phyloP scores from a whole-genome alignment of 2,329 filamentous ascomycete genomes.

The Stachybotrys echinatus region DNA sequence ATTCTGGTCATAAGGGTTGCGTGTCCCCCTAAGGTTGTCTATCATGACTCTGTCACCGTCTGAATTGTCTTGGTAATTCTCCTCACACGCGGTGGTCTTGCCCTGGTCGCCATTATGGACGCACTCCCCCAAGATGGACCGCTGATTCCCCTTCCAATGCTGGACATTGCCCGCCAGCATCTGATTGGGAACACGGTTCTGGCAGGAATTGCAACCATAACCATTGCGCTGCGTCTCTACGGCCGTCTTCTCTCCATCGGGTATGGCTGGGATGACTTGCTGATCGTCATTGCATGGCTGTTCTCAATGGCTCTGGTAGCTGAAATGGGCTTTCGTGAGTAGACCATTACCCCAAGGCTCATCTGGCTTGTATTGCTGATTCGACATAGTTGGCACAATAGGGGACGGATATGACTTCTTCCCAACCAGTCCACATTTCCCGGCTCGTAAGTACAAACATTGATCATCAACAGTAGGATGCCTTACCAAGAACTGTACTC shows the following conservation, averaged over 20 bases:
- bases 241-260: not conserved
- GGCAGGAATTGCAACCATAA: not conserved
- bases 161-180: not conserved
- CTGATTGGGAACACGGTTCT: not conserved
- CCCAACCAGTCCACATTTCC: not conserved
- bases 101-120: no score
- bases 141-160: not conserved
- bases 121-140: no score
- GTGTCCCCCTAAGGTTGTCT: no score
- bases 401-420: not conserved
- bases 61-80: no score
- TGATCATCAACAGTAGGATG: not conserved
- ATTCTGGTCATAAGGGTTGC: no score
- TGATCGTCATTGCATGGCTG: not conserved
- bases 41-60: no score
- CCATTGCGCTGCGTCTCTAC: not conserved
- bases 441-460: not conserved
- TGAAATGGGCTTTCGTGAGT: not conserved
- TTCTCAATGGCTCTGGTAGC: not conserved
- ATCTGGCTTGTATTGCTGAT: no score
- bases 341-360: no score
- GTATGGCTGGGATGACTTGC: not conserved
- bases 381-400: not conserved
- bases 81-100: no score
- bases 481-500: not conserved